Percentiles rank a stretch among this genome's conserved stretches.
phyloP scores from a whole-genome alignment of 257 asterid species.

The Paulownia fortunei region DNA sequence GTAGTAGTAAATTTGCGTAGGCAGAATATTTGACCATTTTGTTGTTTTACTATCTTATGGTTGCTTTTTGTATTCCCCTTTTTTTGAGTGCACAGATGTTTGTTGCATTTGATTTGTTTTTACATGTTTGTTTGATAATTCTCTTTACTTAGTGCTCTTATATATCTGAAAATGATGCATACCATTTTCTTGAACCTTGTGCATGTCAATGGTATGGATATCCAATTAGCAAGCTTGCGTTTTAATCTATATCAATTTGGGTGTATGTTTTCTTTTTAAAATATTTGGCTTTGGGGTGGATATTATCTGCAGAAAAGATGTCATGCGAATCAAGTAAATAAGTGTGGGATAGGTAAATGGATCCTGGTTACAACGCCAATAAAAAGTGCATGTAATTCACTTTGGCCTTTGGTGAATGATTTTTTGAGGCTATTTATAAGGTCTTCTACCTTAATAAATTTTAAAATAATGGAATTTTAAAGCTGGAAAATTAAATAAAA shows the following conservation, averaged over 20 bases:
- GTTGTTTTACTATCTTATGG: background rate
- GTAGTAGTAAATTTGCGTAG: background rate
- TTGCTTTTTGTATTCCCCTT: background rate
- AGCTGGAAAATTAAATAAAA: background rate
- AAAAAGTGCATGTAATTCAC: background rate
- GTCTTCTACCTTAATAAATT: background rate
- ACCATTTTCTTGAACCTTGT: background rate
- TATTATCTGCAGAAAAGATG: background rate
- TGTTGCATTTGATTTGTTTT: background rate
- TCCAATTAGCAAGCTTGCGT: background rate
- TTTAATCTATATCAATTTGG: background rate
- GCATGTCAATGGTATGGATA: background rate
- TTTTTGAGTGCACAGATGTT: background rate
- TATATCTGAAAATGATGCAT: background rate
- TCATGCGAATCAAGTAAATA: background rate
- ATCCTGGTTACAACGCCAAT: background rate
- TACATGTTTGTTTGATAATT: background rate
- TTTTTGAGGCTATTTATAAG: background rate
- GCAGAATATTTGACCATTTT: background rate
- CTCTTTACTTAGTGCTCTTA: background rate
- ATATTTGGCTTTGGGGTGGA: background rate
- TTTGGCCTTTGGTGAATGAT: background rate
- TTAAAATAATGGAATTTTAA: background rate
- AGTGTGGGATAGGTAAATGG: background rate
- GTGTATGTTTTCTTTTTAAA: background rate